Evolutionary conservation across 2,329 filamentous ascomycete species (phyloP).

Genomic region (Exophiala xenobiotica): DNA sequence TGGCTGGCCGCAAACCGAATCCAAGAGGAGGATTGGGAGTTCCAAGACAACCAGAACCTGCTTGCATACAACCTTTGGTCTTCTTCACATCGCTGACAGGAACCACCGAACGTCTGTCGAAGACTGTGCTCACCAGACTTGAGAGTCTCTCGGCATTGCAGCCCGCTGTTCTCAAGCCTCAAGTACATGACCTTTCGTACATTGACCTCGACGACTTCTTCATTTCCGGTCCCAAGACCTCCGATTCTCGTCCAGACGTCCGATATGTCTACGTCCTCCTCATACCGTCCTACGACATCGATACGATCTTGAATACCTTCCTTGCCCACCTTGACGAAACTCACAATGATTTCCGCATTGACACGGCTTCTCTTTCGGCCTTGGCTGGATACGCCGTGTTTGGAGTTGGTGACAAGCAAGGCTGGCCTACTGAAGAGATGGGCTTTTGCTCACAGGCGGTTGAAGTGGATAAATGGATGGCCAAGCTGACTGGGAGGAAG

Average conservation of each 20-base stretch:
- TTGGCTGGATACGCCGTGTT: slow-evolving; percentile 89
- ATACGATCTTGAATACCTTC: slow-evolving; percentile 85
- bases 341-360: slow-evolving; percentile 94
- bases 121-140: slow-evolving; percentile 60
- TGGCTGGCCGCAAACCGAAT: slow-evolving; percentile 27
- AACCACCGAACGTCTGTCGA: slow-evolving; percentile 72
- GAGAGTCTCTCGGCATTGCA: slow-evolving; percentile 36
- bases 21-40: slow-evolving; percentile 5
- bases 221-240: slow-evolving; percentile 60
- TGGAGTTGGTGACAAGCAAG: slow-evolving; percentile 86
- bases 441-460: slow-evolving; percentile 92
- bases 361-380: slow-evolving; percentile 75
- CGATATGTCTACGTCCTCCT: slow-evolving; percentile 74
- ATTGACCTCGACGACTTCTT: slow-evolving; percentile 94
- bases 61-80: slow-evolving; percentile 63
- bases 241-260: slow-evolving; percentile 30
- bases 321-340: slow-evolving; percentile 86
- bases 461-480: slow-evolving; percentile 93
- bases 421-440: slow-evolving; percentile 86
- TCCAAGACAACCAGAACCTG: slow-evolving; percentile 4
- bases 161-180: slow-evolving; percentile 52
- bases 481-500: slow-evolving; percentile 83
- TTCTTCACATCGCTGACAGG: slow-evolving; percentile 91
- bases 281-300: slow-evolving; percentile 91
- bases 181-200: slow-evolving; percentile 75